Evolutionary conservation across 2,329 filamentous ascomycete genomes (phyloP), one percentile per base, ranked within the genome.

Genomic region (Neophaeococcomyces aloes): DNA sequence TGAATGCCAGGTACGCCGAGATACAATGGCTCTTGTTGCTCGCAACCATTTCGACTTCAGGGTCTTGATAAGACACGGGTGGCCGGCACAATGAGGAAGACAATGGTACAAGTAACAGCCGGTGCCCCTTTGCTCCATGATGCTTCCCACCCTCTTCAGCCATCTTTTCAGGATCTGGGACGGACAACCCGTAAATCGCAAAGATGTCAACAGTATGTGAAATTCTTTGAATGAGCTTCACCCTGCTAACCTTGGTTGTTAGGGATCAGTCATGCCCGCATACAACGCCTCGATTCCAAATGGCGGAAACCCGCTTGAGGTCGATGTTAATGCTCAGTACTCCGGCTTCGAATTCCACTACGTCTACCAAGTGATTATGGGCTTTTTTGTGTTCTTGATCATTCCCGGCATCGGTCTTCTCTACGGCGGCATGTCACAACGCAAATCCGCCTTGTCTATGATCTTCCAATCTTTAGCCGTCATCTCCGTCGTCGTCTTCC

Each of bases 371-470:
- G 59, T 75, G 43, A 65, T 77, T 52, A 78, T 75, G 57, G 67
- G 64, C 11, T 77, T 74, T 58, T 67, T 81, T 42, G 77, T 81
- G 42, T 81, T 75, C 71, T 60, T 81, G 39, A 82, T 82, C 56
- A 78, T 81, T 45, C 78, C 78, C 0, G 78, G 77, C 15, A 77
- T 82, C 51, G 78, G 77, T 37, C 66, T 82, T 6, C 63, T 82
- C 1, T 81, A 82, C 60, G 73, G 75, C 45, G 78, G 78, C 42
- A 68, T 82, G 21, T 71, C 76, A 4, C 69, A 76, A 27, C 66
- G 76, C 50, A 81, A 81, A 61, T 78, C 75, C 11, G 72, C 76
- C 4, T 64, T 81, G 21, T 64, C 76, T 3, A 63, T 81, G 38
- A 65, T 82, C 2, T 81, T 81, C 60, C 78, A 81, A 56, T 73